Evolutionary conservation across 495 filamentous ascomycete species (phyloP), one percentile per base, ranked within the genome.

Genomic region (Parathielavia hyrcaniae): DNA sequence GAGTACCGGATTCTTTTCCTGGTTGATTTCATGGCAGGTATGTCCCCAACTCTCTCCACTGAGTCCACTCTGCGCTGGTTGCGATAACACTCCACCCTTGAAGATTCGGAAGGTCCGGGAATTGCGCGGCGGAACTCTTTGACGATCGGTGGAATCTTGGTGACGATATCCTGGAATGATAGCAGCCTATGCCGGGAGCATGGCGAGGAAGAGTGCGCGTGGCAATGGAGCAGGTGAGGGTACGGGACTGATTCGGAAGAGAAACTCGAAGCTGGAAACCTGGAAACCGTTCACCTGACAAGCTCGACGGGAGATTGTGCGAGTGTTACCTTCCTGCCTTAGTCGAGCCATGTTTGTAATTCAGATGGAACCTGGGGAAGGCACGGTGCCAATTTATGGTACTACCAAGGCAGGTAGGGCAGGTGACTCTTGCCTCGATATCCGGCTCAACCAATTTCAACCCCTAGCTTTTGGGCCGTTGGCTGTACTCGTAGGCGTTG

Each of bases 1-100:
- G 26, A 32, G 40, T 62, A 66, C 9, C 52, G 54, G 43, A 34
- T 57, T n/a, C n/a, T n/a, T n/a, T n/a, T n/a, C n/a, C 26, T 40
- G 13, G 11, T 52, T n/a, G n/a, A n/a, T n/a, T n/a, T n/a, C n/a
- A n/a, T n/a, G n/a, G n/a, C n/a, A n/a, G n/a, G 38, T n/a, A 17
- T 47, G 32, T 14, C 12, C 32, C 19, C 9, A 8, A 17, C 39
- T 30, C 35, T 53, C 38, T n/a, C n/a, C n/a, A n/a, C n/a, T n/a
- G n/a, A n/a, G n/a, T n/a, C n/a, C n/a, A 32, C 39, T 40, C 46
- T 46, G 55, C 50, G n/a, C 16, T n/a, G 32, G 17, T 55, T 41
- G 41, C 40, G 39, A 51, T 12, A 43, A 13, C 19, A 47, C 61
- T 55, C 61, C 61, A 63, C 56, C 47, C 30, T 41, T 39, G 54